Evolutionary conservation across 1,139 yeast genomes (phyloP), one percentile per base, ranked within the genome.

Genomic region (Saccharomyces pastorianus): DNA sequence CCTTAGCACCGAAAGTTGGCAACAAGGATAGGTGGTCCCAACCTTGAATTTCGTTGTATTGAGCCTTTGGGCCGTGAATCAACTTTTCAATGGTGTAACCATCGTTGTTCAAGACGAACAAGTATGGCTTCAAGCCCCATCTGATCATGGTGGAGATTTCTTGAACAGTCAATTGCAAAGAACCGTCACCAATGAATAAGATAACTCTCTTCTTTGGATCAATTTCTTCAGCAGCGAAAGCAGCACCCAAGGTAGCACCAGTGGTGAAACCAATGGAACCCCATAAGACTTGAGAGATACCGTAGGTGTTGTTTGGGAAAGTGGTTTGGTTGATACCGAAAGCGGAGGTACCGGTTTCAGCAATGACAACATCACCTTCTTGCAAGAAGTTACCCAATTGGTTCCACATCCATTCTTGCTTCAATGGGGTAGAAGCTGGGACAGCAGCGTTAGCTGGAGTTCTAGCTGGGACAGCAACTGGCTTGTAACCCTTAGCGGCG

Each of bases 1-100:
- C 77, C 68, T 77, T 77, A 61, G 91, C 89, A 69, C 85, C 86
- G 76, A 88, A 88, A 55, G 86, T 73, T 56, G 84, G 84, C 68
- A 88, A 77, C 61, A 88, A 70, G 57, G 77, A 76, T 71, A 79
- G 76, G 75, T 88, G 88, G 70, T 85, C 80, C 96, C 96, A 88
- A 60, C 83, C 79, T 73, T 88, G 95, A 65, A 88, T 83, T 65
- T 84, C 87, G 71, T 88, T 88, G 76, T 88, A 88, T 50, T 77
- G 69, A 49, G 95, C 93, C 51, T 74, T 77, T 64, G 78, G 82
- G 64, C 96, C 96, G 73, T 88, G 96, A 62, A 88, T 86, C 74
- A 88, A 80, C 73, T 90, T 82, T 75, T 88, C 96, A 71, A 88
- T 88, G 62, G 96, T 88, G 78, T 88, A 88, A 68, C 96, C 96